Percentiles rank a stretch among this genome's conserved stretches.
These are phyloP conservation scores for Fraxinus dipetala DNA, from an alignment of 305 asterid species.

Conservation along the genomic window DNA sequence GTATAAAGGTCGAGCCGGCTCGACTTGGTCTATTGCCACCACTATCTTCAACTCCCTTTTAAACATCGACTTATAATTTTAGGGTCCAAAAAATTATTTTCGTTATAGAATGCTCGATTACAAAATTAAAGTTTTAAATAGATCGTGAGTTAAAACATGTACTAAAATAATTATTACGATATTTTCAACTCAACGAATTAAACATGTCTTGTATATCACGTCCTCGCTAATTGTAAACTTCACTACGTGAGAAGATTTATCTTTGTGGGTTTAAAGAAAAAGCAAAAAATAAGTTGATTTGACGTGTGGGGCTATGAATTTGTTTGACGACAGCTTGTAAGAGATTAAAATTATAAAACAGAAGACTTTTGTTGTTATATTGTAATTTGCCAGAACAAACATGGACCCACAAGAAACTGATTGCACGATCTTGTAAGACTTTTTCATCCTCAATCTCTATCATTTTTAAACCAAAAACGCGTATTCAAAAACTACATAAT, in stretches of 20 bases:
- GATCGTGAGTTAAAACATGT: background rate
- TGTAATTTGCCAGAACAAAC: conserved; percentile 24
- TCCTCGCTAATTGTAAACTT: background rate
- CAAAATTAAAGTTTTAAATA: too few species aligned
- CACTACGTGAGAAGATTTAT: background rate
- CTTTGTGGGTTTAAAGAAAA: background rate
- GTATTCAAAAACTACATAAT: background rate
- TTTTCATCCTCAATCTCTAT: background rate
- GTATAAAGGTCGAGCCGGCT: background rate
- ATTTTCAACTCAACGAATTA: background rate
- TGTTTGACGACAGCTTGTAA: background rate
- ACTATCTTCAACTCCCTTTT: background rate
- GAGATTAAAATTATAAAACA: background rate
- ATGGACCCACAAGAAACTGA: conserved; percentile 27
- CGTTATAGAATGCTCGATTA: background rate
- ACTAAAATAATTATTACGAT: background rate
- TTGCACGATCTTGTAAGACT: conserved; percentile 19
- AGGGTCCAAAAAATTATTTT: background rate
- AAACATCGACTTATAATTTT: background rate
- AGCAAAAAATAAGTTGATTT: background rate
- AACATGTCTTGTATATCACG: background rate
- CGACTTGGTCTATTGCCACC: background rate
- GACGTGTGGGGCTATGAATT: background rate
- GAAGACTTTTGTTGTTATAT: conserved; percentile 13
- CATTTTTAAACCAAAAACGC: conserved; percentile 26